Evolutionary conservation across 192 early-diverging fungal genomes (phyloP).

Genomic region (Coemansia sp.): DNA sequence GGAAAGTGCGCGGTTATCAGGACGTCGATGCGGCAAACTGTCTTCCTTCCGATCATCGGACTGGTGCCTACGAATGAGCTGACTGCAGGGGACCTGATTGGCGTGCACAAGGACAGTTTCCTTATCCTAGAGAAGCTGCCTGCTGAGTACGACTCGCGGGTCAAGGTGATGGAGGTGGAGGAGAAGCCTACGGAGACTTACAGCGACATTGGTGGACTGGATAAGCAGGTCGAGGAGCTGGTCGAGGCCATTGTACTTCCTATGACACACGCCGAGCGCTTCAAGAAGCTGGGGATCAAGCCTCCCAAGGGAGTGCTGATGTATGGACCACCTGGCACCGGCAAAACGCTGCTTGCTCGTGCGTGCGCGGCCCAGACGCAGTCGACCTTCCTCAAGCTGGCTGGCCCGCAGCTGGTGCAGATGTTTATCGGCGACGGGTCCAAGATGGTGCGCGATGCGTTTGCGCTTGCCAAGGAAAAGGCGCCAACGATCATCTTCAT

Average conservation of each 20-base stretch:
- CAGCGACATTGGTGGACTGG: slow-evolving; percentile 90
- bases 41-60: slow-evolving; percentile 97
- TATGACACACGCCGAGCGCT: slow-evolving; percentile 83
- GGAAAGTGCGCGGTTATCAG: slow-evolving; percentile 98
- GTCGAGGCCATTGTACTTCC: slow-evolving; percentile 87
- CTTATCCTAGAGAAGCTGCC: slow-evolving; percentile 95
- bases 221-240: slow-evolving; percentile 86
- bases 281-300: slow-evolving; percentile 86
- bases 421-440: slow-evolving; percentile 99
- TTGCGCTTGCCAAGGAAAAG: slow-evolving; percentile 97
- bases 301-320: slow-evolving; percentile 84
- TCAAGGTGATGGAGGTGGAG: slow-evolving; percentile 99
- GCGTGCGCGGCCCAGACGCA: slow-evolving; percentile 98
- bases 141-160: slow-evolving; percentile 97
- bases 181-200: slow-evolving; percentile 99
- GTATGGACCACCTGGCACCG: slow-evolving; percentile 86
- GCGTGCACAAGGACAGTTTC: slow-evolving; percentile 98
- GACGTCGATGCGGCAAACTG: slow-evolving; percentile 93
- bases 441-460: slow-evolving; percentile 96
- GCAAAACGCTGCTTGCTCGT: slow-evolving; percentile 92
- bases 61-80: slow-evolving; percentile 87
- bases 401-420: slow-evolving; percentile 95
- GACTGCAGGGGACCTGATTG: slow-evolving; percentile 96
- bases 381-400: slow-evolving; percentile 93
- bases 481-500: slow-evolving; percentile 99